Base-by-base conservation (phyloP, 495 filamentous ascomycete genomes). In the Lasiosphaeria miniovina region DNA sequence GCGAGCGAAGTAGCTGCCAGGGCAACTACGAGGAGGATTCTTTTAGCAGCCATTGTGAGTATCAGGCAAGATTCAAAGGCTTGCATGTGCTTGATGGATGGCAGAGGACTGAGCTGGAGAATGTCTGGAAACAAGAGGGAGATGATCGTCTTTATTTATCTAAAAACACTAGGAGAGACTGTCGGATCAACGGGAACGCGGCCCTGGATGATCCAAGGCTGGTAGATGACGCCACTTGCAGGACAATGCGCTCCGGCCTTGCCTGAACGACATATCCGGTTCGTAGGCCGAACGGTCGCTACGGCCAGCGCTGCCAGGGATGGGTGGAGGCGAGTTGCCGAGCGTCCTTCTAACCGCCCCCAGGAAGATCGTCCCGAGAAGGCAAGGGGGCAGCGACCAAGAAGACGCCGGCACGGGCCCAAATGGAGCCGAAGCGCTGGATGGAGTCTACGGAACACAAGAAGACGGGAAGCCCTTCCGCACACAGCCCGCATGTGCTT, bases 1-100 rank as follows among this genome's bases (percentile, higher is more conserved):
- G 74, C 75, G 17, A 78, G 65, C 59, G 68, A 65, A 32, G 67
- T 57, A 43, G 72, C 67, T 63, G 73, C 71, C 48, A 73, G 55
- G 33, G 70, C 66, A 59, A 66, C 70, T 17, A 65, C 56, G 54
- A 73, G 61, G 46, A 73, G 54, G 45, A 73, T 48, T 8, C 32
- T 33, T 57, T 63, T 65, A 41, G 59, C 56, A 49, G 61, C 68
- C 68, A 71, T 72, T 59, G 67, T 62, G 24, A 31, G 31, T 24
- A 15, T 54, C 35, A 54, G 45, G 55, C 58, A 36, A 54, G 35
- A 46, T 36, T 43, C 11, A 45, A 35, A 6, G 15, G 48, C 12
- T 51, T 15, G 46, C 50, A 49, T 49, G 54, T 50, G 41, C 36
- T 49, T 35, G 45, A 36, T 58, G 46, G 52, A 33, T 36, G 8